Evolutionary conservation across 2,329 filamentous ascomycete genomes (phyloP).

Genomic region (Pseudogymnoascus sp.): DNA sequence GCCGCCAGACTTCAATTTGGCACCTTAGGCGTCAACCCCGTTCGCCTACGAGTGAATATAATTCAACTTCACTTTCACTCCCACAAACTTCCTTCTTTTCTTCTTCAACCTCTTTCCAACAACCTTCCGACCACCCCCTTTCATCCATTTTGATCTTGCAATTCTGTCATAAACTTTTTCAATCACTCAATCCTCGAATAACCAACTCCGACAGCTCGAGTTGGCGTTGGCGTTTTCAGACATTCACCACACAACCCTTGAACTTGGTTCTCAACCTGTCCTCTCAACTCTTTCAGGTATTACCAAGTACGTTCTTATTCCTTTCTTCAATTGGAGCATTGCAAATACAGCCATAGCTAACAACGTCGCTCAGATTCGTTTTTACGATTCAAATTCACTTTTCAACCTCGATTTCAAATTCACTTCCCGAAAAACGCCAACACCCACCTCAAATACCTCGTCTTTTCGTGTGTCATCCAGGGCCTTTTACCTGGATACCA

Average conservation of each 20-base stretch:
- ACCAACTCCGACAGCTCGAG: neutral
- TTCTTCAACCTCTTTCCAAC: slow-evolving; percentile 2
- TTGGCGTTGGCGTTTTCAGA: neutral
- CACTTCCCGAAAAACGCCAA: neutral
- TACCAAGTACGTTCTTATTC: neutral
- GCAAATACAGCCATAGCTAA: neutral
- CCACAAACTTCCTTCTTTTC: neutral
- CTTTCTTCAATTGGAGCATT: neutral
- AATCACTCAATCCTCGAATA: neutral
- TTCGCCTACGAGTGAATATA: neutral
- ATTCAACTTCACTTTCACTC: neutral
- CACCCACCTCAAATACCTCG: neutral
- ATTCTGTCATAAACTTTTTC: neutral
- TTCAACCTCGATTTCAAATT: neutral
- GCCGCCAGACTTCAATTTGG: neutral
- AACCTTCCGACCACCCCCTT: neutral
- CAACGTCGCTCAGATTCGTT: neutral
- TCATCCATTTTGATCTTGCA: neutral
- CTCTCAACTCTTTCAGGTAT: neutral
- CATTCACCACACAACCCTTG: neutral
- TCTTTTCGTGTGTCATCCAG: neutral
- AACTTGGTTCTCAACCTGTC: neutral
- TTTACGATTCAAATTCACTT: neutral
- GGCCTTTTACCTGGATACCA: neutral
- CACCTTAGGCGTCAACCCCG: neutral